A percentile compares a stretch with the other conserved stretches of the same genome.
Evolutionary conservation across 2,329 filamentous ascomycete genomes (phyloP).

Genomic region (Alternaria infectoria): DNA sequence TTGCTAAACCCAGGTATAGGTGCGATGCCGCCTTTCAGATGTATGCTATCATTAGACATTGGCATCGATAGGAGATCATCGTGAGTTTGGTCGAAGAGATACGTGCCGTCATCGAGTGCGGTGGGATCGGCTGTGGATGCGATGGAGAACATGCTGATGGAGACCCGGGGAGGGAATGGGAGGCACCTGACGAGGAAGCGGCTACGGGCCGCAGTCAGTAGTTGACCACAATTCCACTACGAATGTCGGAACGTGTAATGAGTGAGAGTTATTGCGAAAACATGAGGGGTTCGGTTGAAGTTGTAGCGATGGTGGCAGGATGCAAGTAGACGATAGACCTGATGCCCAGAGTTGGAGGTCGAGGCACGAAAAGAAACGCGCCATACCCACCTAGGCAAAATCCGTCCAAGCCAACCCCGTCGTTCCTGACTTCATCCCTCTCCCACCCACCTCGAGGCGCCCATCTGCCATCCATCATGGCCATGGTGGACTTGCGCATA

Average conservation of each 20-base stretch:
- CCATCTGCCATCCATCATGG: background rate
- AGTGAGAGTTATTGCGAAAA: slow-evolving; percentile 21
- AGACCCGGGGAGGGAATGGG: slow-evolving; percentile 24
- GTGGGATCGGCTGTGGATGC: slow-evolving; percentile 40
- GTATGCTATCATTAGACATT: slow-evolving; percentile 40
- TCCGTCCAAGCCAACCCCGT: slow-evolving; percentile 21
- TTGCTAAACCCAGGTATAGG: slow-evolving; percentile 44
- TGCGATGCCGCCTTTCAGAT: slow-evolving; percentile 41
- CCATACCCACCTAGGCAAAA: slow-evolving; percentile 29
- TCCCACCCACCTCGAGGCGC: background rate
- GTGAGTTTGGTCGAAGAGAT: slow-evolving; percentile 42
- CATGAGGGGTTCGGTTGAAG: slow-evolving; percentile 37
- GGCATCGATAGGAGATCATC: slow-evolving; percentile 42
- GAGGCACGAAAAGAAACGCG: slow-evolving; percentile 30
- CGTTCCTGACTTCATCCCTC: slow-evolving; percentile 17
- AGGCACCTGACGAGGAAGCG: slow-evolving; percentile 37
- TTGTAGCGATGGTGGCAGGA: slow-evolving; percentile 36
- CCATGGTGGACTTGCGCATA: background rate
- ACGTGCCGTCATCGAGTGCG: slow-evolving; percentile 43
- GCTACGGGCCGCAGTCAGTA: slow-evolving; percentile 23
- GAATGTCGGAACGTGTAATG: slow-evolving; percentile 14
- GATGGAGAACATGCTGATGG: slow-evolving; percentile 45
- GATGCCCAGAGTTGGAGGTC: slow-evolving; percentile 31
- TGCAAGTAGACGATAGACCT: slow-evolving; percentile 27
- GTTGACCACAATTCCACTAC: slow-evolving; percentile 26